Evolutionary conservation across 2,329 filamentous ascomycete species (phyloP).

Genomic region (Cladophialophora yegresii): DNA sequence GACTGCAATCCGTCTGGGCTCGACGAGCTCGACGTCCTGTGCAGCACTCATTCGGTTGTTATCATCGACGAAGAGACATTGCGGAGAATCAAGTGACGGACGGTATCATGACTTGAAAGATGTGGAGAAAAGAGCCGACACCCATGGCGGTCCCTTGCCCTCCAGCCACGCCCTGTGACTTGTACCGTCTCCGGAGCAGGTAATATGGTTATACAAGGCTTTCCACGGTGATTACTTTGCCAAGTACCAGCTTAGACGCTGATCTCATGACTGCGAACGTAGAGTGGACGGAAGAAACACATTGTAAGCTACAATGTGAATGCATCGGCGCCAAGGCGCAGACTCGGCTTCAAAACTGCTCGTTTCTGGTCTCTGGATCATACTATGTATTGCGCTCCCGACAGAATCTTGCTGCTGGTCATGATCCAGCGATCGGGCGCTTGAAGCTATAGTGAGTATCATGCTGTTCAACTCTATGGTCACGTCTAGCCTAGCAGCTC

Average conservation of each 20-base stretch:
- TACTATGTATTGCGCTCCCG: background rate
- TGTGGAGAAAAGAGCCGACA: background rate
- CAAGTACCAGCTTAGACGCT: background rate
- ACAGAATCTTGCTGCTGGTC: background rate
- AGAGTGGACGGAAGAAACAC: background rate
- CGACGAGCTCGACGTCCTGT: constrained; percentile 7
- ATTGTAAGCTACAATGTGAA: background rate
- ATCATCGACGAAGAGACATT: background rate
- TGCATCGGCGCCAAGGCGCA: background rate
- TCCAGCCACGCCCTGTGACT: background rate
- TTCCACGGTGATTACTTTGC: background rate
- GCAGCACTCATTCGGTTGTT: background rate
- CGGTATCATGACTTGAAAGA: background rate
- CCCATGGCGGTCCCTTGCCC: background rate
- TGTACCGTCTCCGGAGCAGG: background rate
- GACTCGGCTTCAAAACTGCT: background rate
- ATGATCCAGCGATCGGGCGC: background rate
- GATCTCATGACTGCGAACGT: background rate
- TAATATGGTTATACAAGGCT: background rate
- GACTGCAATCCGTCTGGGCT: background rate
- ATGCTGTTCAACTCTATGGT: background rate
- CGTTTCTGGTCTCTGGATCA: background rate
- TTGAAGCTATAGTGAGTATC: background rate
- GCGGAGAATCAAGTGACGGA: background rate
- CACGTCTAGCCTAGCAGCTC: background rate